Evolutionary conservation across 805 yeast species (phyloP).

Genomic region (Lipomyces lipofer): DNA sequence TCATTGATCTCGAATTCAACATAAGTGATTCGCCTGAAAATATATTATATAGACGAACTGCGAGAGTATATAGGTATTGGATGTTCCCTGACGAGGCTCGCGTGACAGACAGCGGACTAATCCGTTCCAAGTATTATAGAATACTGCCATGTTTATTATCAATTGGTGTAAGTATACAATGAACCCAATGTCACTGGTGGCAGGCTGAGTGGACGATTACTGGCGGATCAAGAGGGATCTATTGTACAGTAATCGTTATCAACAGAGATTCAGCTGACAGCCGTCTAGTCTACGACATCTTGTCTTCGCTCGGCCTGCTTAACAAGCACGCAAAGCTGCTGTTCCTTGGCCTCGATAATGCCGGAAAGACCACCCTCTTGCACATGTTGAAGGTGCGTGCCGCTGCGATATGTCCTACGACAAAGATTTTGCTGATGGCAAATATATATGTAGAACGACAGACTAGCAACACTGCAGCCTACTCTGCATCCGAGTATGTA

Average conservation of each 20-base stretch:
- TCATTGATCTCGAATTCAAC: no score
- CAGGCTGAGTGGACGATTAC: no score
- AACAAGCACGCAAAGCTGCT: constrained; percentile 95
- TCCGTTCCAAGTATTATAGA: no score
- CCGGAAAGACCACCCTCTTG: constrained; percentile 90
- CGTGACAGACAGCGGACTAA: no score
- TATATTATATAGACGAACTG: no score
- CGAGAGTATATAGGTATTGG: no score
- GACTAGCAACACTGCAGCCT: constrained; percentile 96
- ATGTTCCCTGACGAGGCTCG: no score
- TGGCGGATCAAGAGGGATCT: no score
- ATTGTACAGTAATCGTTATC: no score
- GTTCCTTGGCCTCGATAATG: constrained; percentile 95
- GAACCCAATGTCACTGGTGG: no score
- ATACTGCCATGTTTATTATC: constrained; percentile 31
- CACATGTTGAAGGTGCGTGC: constrained; percentile 65
- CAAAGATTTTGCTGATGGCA: background rate
- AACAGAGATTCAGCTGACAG: no score
- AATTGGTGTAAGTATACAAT: constrained; percentile 35
- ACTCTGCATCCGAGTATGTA: constrained; percentile 81
- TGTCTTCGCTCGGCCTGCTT: constrained; percentile 78
- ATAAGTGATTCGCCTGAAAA: no score
- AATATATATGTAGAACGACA: constrained; percentile 66
- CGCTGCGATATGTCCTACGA: background rate
- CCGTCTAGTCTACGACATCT: constrained; percentile 66